Evolutionary conservation across 768 basidiomycete species (phyloP).

Genomic region (Asterophora lycoperdoides): DNA sequence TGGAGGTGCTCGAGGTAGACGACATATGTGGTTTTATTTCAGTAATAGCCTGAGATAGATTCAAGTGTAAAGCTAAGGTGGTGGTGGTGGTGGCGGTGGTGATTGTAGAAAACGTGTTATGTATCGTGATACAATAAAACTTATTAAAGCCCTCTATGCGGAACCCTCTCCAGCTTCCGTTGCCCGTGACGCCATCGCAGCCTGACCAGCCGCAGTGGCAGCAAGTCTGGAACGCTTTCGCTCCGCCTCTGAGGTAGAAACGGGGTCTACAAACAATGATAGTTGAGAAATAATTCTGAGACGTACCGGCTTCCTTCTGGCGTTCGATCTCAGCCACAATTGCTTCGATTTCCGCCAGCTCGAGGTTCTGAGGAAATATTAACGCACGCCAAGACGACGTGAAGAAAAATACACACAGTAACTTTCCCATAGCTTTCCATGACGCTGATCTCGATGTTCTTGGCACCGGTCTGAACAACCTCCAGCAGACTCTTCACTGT

Average conservation of each 20-base stretch:
- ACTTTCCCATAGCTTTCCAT: conserved; percentile 96
- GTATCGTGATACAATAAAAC: conserved; percentile 4
- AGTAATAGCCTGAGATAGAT: no score
- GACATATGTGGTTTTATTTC: no score
- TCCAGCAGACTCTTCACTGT: conserved; percentile 94
- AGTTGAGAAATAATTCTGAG: neutral
- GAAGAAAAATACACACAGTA: conserved; percentile 49
- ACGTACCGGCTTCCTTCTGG: conserved; percentile 92
- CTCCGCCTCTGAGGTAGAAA: conserved; percentile 71
- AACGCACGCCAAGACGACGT: conserved; percentile 2
- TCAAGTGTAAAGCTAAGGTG: no score
- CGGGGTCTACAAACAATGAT: neutral
- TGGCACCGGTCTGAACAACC: conserved; percentile 99
- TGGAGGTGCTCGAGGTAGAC: no score
- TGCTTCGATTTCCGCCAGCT: conserved; percentile 80
- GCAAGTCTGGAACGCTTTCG: conserved; percentile 87
- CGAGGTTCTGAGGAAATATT: conserved; percentile 60
- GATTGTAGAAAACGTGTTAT: neutral
- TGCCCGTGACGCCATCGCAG: conserved; percentile 73
- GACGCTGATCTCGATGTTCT: conserved; percentile 98
- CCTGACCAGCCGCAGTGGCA: conserved; percentile 87
- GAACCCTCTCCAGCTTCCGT: conserved; percentile 30
- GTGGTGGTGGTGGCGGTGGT: no score
- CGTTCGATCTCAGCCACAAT: conserved; percentile 93
- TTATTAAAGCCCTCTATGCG: conserved; percentile 18